Evolutionary conservation across 805 yeast genomes (phyloP), one percentile per base, ranked within the genome.

Genomic region (Sporopachydermia lactativora): DNA sequence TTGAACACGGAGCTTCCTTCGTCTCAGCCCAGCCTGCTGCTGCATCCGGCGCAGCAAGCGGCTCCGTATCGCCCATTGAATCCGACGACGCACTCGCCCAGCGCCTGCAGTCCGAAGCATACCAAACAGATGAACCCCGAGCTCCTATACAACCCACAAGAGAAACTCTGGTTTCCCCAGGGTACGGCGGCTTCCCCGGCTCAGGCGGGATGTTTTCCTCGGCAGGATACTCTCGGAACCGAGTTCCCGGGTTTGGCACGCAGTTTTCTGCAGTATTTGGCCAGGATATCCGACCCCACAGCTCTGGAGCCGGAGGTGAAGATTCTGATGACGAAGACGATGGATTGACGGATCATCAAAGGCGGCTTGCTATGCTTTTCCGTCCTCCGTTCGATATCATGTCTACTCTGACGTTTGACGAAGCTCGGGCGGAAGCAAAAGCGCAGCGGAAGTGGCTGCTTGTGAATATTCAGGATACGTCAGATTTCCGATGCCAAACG

Each of bases 331-430:
- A 60, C 40, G 65, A 66, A 36, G 62, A 58, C 39, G 60, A 56
- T 40, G 66, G 65, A 39, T 58, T 75, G 40, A 62, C 68, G 0
- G 57, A 69, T 15, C 74, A 68, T 39, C 85, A 73, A 58, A 67
- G 75, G 47, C 66, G 94, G 39, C 63, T 92, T 38, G 96, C 95
- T 3, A 70, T 70, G 45, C 64, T 92, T 18, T 92, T 89, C 59
- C 68, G 89, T 45, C 97, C 98, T 0, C 99, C 99, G 0, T 89
- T 84, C 62, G 96, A 89, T 49, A 62, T 92, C 24, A 85, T 92
- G 52, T 67, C 77, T 15, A 75, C 70, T 47, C 57, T 92, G n/a
- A 92, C 83, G 35, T 63, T 66, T 4, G 5, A 5, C 5, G 19
- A 54, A 1, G 97, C 97, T 2, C 82, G 77, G 48, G 47, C 51